A percentile compares a stretch with the other conserved stretches of the same genome.
These are phyloP conservation scores for Vaccinium vitisidaea DNA, from an alignment of 148 eudicot species.

Conservation along the genomic window DNA sequence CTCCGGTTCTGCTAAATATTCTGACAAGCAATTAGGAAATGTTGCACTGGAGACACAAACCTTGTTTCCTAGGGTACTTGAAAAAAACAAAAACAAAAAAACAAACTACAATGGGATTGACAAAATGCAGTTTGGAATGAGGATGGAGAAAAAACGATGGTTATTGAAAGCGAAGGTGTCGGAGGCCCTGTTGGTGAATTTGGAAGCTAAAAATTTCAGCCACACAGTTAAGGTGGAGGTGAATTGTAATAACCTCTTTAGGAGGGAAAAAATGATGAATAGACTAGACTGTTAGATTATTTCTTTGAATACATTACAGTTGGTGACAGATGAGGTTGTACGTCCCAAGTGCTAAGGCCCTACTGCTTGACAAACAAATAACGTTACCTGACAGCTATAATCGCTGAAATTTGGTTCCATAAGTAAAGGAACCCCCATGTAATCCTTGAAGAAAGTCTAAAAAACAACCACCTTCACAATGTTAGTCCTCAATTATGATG, in stretches of 20 bases:
- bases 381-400: constrained; percentile 89
- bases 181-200: neutral
- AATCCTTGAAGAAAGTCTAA: constrained; percentile 74
- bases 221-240: neutral
- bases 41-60: neutral
- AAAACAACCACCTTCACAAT: neutral
- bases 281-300: neutral
- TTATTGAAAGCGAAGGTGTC: neutral
- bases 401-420: constrained; percentile 96
- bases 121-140: constrained; percentile 1
- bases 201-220: neutral
- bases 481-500: neutral
- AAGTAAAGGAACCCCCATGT: constrained; percentile 85
- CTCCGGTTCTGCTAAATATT: neutral
- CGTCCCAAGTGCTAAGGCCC: neutral
- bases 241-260: neutral
- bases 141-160: neutral
- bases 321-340: neutral
- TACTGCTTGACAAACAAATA: neutral
- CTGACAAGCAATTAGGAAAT: neutral
- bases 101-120: neutral
- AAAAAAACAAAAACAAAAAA: neutral
- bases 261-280: neutral
- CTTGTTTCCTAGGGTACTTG: neutral
- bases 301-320: neutral